Base-by-base conservation (phyloP, 768 basidiomycete species). In the Amanita thiersii region DNA sequence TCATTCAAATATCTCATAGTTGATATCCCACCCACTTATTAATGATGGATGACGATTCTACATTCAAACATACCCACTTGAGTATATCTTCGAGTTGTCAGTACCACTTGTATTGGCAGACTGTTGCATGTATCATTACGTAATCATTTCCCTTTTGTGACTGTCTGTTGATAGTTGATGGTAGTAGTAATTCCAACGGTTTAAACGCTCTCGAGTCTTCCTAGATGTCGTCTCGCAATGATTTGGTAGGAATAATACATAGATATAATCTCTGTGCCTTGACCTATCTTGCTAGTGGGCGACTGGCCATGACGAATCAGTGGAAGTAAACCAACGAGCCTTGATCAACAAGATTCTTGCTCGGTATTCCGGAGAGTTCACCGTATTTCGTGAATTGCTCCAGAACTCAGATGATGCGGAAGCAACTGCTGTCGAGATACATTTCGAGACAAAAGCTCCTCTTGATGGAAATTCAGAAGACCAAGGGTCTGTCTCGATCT, bases 291-390 rank as follows among this genome's bases (percentile, higher is more conserved):
- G 21, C 15, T 44, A 75, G 73, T 75, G 72, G 73, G 70, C 63
- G 29, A 60, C 56, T 44, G 86, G 85, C 12, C 70, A 79, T 49
- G 86, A 87, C 52, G 86, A 87, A 53, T 75, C 81, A 0, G 83
- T 92, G 0, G 85, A 93, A 61, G 92, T 94, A 34, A 94, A 94
- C 59, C 93, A 94, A 57, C 77, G 93, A 14, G 92, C 91, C n/a
- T 68, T 96, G 44, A 94, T 97, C 40, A 93, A 96, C 70, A 97
- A 92, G 63, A 89, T 98, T 17, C 77, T 99, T 15, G 91, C 94
- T 7, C 72, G 94, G 18, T 99, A 99, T 63, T 88, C 86, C 9
- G 93, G 90, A 39, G 92, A 96, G 66, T 88, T 92, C 52, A 94
- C 92, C 12, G 73, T 73, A 6, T 73, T 73, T 50, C 65, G 93